phyloP scores from a whole-genome alignment of 139 green algal species.

The Chlorella sp. region DNA sequence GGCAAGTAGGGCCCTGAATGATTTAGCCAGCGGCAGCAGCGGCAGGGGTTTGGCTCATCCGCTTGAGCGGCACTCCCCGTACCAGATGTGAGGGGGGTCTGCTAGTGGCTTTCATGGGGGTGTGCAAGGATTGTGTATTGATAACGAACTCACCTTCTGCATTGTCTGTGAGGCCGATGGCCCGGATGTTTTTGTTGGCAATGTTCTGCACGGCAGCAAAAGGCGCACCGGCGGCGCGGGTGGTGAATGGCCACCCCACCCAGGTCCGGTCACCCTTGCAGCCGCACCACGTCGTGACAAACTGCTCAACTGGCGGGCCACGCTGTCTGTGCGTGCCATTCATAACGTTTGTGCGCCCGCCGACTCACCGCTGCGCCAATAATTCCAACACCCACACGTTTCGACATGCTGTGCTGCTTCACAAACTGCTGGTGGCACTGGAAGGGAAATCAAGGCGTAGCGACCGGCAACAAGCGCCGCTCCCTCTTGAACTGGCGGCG shows the following conservation, averaged over 20 bases:
- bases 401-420: not conserved
- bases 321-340: too few species aligned
- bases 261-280: too few species aligned
- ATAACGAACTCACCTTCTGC: not conserved
- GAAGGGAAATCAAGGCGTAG: not conserved
- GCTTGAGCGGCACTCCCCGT: not conserved
- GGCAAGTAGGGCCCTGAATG: too few species aligned
- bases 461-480: not conserved
- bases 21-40: not conserved
- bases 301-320: too few species aligned
- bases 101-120: not conserved
- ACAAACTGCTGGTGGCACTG: not conserved
- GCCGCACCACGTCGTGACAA: too few species aligned
- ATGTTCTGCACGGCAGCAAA: slow-evolving; percentile 39
- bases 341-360: too few species aligned
- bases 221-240: not conserved
- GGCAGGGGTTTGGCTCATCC: not conserved
- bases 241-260: too few species aligned
- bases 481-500: not conserved
- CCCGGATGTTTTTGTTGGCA: slow-evolving; percentile 53
- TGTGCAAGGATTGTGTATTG: not conserved
- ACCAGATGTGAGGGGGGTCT: not conserved
- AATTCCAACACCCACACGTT: slow-evolving; percentile 40
- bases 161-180: slow-evolving; percentile 24
- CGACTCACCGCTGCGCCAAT: slow-evolving; percentile 38